Conservation (phyloP, 768 basidiomycete species). For the Boletus rubropictus region DNA sequence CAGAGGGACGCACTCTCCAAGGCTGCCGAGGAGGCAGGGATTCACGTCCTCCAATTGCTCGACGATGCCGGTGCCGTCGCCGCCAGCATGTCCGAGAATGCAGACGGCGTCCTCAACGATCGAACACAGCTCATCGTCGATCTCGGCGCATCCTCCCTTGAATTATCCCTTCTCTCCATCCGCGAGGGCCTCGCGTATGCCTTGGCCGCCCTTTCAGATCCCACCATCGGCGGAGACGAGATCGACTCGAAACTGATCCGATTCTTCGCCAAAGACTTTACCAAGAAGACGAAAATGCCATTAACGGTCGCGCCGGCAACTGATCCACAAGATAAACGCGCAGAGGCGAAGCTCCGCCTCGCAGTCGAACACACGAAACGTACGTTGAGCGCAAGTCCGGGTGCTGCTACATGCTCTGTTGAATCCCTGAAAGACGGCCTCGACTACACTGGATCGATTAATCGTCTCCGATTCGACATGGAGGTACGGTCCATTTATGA, state of each 20-base stretch:
- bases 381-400: conserved; percentile 79
- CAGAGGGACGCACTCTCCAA: conserved; percentile 67
- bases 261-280: conserved; percentile 93
- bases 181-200: conserved; percentile 69
- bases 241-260: conserved; percentile 82
- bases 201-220: conserved; percentile 46
- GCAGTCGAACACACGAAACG: conserved; percentile 95
- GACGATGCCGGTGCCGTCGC: conserved; percentile 79
- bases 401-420: conserved; percentile 86
- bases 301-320: conserved; percentile 59
- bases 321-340: conserved; percentile 63
- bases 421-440: conserved; percentile 92
- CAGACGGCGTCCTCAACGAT: conserved; percentile 44
- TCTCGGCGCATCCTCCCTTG: conserved; percentile 69
- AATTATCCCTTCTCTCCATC: conserved; percentile 63
- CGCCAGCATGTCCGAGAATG: conserved; percentile 46
- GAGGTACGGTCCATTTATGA: conserved; percentile 57
- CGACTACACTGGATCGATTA: conserved; percentile 76
- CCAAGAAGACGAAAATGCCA: conserved; percentile 85
- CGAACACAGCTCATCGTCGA: conserved; percentile 79
- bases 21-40: conserved; percentile 75
- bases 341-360: conserved; percentile 88
- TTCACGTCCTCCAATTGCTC: conserved; percentile 79
- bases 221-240: conserved; percentile 54
- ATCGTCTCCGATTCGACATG: conserved; percentile 53